Evolutionary conservation across 2,329 filamentous ascomycete species (phyloP).

Genomic region (Botrytis hyacinthi): DNA sequence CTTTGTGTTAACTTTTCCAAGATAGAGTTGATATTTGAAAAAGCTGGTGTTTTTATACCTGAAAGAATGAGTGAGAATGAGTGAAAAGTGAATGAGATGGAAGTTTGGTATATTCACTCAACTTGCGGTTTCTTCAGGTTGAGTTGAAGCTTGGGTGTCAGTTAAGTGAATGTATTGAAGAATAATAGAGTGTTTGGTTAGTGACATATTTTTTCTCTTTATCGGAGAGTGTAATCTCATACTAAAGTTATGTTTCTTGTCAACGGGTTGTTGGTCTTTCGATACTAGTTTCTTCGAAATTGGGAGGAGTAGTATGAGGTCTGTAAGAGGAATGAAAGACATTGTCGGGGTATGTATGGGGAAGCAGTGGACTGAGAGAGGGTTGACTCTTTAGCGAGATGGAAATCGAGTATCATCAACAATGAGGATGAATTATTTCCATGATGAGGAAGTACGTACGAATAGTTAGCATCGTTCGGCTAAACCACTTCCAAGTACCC

Average conservation of each 20-base stretch:
- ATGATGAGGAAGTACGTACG: not conserved
- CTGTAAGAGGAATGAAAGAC: not conserved
- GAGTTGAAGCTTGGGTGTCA: not conserved
- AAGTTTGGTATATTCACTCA: not conserved
- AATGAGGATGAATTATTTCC: not conserved
- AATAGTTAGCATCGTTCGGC: not conserved
- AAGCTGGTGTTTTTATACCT: not conserved
- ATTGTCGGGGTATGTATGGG: not conserved
- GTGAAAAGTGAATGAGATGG: not conserved
- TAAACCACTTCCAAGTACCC: not conserved
- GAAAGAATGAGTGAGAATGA: not conserved
- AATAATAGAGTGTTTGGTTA: not conserved
- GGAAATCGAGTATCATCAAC: not conserved
- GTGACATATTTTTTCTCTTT: not conserved
- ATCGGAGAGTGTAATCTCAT: not conserved
- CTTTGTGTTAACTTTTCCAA: not conserved
- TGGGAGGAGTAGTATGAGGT: not conserved
- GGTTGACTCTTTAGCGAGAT: not conserved
- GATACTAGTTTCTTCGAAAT: not conserved
- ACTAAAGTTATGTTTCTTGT: not conserved
- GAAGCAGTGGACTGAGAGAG: not conserved
- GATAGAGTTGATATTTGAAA: no score
- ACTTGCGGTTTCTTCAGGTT: not conserved
- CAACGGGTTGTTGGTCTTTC: not conserved
- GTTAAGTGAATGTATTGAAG: not conserved